Conservation (phyloP, 2,329 filamentous ascomycete species). For the Zasmidium cellare region DNA sequence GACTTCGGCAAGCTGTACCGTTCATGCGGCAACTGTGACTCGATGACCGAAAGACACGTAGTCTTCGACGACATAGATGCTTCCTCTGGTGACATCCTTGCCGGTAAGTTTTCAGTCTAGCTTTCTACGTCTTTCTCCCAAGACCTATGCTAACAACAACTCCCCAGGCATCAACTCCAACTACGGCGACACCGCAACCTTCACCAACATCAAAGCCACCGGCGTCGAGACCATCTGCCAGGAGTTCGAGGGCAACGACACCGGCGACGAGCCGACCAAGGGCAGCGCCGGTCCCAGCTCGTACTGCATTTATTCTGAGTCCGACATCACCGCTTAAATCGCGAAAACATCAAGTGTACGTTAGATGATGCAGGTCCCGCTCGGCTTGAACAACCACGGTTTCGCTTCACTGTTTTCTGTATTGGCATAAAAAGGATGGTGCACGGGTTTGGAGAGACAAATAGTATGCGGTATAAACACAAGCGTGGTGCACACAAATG, state of each 20-base stretch:
- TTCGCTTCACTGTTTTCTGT: too few species aligned
- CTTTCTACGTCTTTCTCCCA: constrained; percentile 22
- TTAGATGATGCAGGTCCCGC: too few species aligned
- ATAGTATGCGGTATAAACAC: too few species aligned
- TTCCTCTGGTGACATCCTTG: constrained; percentile 44
- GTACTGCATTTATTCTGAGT: constrained; percentile 34
- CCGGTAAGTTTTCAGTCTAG: constrained; percentile 52
- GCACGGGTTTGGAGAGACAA: too few species aligned
- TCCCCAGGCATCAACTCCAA: constrained; percentile 45
- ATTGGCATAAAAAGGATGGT: too few species aligned
- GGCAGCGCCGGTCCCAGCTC: constrained; percentile 33
- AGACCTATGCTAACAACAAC: not conserved
- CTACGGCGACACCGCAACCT: constrained; percentile 23
- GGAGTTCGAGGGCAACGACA: constrained; percentile 34
- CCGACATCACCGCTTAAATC: constrained; percentile 23
- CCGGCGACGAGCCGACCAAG: constrained; percentile 36
- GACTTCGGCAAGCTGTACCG: constrained; percentile 53
- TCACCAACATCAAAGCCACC: constrained; percentile 41
- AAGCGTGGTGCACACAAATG: too few species aligned
- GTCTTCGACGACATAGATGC: constrained; percentile 47
- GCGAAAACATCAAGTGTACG: not conserved
- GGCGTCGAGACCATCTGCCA: constrained; percentile 38
- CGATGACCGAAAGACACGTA: constrained; percentile 43
- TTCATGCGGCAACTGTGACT: constrained; percentile 52
- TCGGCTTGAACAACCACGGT: too few species aligned